Evolutionary conservation across 1,284 basidiomycete species (phyloP), one percentile per base, ranked within the genome.

Genomic region (Pterulicium gracile): DNA sequence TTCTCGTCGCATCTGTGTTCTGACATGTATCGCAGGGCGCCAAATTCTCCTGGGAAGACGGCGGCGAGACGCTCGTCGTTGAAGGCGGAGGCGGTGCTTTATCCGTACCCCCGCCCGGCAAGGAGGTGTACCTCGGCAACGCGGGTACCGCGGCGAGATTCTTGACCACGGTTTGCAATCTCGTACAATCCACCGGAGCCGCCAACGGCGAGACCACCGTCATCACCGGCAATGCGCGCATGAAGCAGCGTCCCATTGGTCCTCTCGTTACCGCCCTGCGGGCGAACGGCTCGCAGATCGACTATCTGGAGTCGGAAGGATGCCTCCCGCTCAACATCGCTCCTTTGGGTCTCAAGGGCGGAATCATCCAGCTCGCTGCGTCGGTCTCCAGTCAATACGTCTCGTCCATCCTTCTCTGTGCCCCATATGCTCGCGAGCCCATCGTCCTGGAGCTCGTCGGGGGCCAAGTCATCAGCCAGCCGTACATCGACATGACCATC

Each of bases 401-500:
- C 27, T 96, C 92, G 1, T 94, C 92, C 1, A 91, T 98, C 61
- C 75, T 98, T 4, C 83, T 98, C 27, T 96, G 92, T 58, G 94
- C 95, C 0, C 95, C 95, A 0, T 98, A 98, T 61, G 94, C 95
- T 1, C 60, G 67, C 32, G 75, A 90, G 57, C 73, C 83, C 12
- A 78, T 97, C 52, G 83, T 81, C 3, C 81, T 98, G 49, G 89
- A 96, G 66, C 79, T 99, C 50, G 86, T 81, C 0, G 93, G 93
- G 19, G 92, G 89, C 2, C 80, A 88, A 57, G 96, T 98, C 60
- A 97, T 98, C 64, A 96, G 92, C 15, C 95, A 98, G 67, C 93
- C 93, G 2, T 98, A 98, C 71, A 98, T 99, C 65, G 94, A 99
- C 68, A 97, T 98, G 94, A 98, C 96, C 3, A 87, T 97, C 54